Base-by-base conservation (phyloP, 2,329 filamentous ascomycete genomes). In the Nothophoma quercina region DNA sequence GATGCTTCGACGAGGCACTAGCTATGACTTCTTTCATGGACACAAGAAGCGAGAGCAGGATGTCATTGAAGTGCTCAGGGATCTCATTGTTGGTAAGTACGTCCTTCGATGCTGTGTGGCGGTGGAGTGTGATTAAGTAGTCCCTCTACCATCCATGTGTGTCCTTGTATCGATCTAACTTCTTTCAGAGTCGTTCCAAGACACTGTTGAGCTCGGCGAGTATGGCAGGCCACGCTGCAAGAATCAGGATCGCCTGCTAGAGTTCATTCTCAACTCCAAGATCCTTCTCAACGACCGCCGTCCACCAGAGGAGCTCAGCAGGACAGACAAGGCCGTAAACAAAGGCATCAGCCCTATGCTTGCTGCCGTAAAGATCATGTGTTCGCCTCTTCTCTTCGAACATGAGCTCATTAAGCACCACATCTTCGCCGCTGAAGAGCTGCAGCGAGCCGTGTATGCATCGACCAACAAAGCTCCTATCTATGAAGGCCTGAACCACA, bases 361-460 rank as follows among this genome's bases (percentile, higher is more conserved):
- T 5, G 62, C 59, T 4, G 71, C 69, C 3, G 56, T 73, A 5
- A 65, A 68, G 54, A 56, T 75, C n/a, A 66, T 75, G 60, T 68
- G 60, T 41, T 56, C 63, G 5, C 69, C 72, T 8, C 64, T 73
- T 33, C 35, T 74, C 13, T 68, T 74, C 30, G 52, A 66, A 8
- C 18, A 60, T 5, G 39, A 59, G 9, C 36, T 28, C n/a, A 16
- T 41, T 5, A 51, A 47, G 13, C 57, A 61, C 56, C 35, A 62
- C 52, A 59, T 70, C 65, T 69, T 65, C 55, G 55, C 68, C n/a
- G 78, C 83, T 46, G 73, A 77, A 7, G 64, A 73, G 2, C 79
- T 77, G 0, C 82, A 84, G 62, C 59, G 67, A 30, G 64, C 70
- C 16, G 80, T 75, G 1, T 84, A 84, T 59, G 59, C 65, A 10